Percentiles rank a stretch among this genome's conserved stretches.
Evolutionary conservation across 495 filamentous ascomycete genomes (phyloP).

Genomic region (Podospora pseudocomata): DNA sequence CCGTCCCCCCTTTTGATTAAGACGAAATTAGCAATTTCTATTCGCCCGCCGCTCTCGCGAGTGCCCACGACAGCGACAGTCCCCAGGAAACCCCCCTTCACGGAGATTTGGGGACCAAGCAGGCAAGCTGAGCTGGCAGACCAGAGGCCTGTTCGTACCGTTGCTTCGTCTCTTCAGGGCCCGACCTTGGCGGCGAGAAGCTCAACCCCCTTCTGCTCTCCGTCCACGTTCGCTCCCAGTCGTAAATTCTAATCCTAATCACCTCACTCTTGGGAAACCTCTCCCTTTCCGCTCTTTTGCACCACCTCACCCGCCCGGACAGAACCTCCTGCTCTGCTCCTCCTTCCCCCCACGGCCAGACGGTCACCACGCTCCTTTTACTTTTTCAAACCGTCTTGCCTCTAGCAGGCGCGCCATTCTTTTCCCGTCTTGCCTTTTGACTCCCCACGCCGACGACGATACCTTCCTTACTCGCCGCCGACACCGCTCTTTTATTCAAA

Average conservation of each 20-base stretch:
- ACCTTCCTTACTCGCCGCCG: conserved; percentile 19
- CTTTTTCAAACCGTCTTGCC: conserved; percentile 31
- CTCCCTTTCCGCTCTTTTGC: conserved; percentile 24
- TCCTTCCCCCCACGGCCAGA: conserved; percentile 18
- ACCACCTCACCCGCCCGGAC: conserved; percentile 7
- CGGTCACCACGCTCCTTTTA: conserved; percentile 33
- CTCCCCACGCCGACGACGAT: conserved; percentile 23
- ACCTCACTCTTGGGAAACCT: conserved; percentile 2
- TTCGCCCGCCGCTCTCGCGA: conserved; percentile 26
- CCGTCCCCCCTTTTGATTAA: conserved; percentile 30
- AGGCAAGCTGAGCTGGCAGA: conserved; percentile 12
- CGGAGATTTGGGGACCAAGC: conserved; percentile 33
- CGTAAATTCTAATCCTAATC: conserved; percentile 27
- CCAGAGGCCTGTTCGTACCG: conserved; percentile 14
- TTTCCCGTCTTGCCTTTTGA: conserved; percentile 24
- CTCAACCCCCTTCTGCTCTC: conserved; percentile 10
- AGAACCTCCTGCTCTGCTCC: conserved; percentile 2
- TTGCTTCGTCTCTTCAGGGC: conserved; percentile 19
- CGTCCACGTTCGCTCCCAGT: conserved; percentile 5
- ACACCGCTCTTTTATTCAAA: conserved; percentile 11
- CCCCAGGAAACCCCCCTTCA: conserved; percentile 10
- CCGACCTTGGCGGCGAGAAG: conserved; percentile 9
- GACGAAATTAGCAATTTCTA: conserved; percentile 38
- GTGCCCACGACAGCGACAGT: neutral
- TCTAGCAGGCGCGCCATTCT: conserved; percentile 48